Base-by-base conservation (phyloP, 2,329 filamentous ascomycete genomes). In the Elsinoe ampelina region DNA sequence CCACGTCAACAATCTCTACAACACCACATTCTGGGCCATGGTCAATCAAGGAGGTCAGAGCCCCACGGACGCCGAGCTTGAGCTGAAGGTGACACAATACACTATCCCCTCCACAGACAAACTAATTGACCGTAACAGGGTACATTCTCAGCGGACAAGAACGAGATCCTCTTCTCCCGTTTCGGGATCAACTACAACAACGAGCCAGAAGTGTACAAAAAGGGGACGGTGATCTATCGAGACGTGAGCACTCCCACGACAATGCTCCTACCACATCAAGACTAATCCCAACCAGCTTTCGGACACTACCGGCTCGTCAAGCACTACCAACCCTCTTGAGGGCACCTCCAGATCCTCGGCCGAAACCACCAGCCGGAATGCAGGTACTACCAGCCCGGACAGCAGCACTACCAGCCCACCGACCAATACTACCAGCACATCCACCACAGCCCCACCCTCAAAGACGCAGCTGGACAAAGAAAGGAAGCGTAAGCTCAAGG, bases 111-210 rank as follows among this genome's bases (percentile, higher is more conserved):
- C 35, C 35, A 38, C 38, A 42, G 41, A 2, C 11, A 17, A 43
- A 22, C 1, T 6, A 30, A 17, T 38, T 55, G 22, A 55, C 10
- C n/a, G 36, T 43, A 35, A 12, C 48, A 91, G 86, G 91, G 92
- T 2, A 95, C 90, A 0, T 72, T 95, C 1, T 82, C 91, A 2
- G 78, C 83, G 2, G 90, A 97, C 66, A 98, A 98, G 74, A 93
- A 98, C 67, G 93, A 98, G 74, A 95, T 98, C 17, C 74, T 98
- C 12, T 98, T 93, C 70, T 87, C 84, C 1, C 80, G 80, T 22
- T 97, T 95, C 70, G 82, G 84, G 2, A 91, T 97, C 68, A 98
- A 98, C 72, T 98, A 98, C 73, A 98, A 98, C 71, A 93, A 95
- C 63, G 93, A 98, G 70, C 83, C 83, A 0, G 89, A 95, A 61